Percentiles rank a stretch among this genome's conserved stretches.
Evolutionary conservation across 805 yeast species (phyloP).

Genomic region (Cephaloascus albidus): DNA sequence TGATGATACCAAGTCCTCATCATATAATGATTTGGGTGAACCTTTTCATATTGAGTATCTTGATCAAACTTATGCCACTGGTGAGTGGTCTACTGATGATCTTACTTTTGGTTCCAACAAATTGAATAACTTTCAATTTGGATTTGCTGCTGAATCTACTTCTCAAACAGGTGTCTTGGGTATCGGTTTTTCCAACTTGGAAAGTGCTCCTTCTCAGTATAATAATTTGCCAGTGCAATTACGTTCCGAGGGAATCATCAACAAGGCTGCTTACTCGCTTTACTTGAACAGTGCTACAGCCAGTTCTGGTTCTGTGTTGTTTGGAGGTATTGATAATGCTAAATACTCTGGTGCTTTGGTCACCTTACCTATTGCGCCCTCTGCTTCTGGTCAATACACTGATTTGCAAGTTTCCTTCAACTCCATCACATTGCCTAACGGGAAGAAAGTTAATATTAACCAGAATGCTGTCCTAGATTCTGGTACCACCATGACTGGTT

Average conservation of each 20-base stretch:
- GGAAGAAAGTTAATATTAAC: neutral
- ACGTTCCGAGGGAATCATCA: slow-evolving; percentile 14
- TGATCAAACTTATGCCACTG: slow-evolving; percentile 39
- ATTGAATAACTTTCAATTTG: slow-evolving; percentile 23
- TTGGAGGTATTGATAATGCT: slow-evolving; percentile 21
- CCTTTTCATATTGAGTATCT: slow-evolving; percentile 33
- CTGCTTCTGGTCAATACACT: neutral
- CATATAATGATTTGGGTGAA: slow-evolving; percentile 19
- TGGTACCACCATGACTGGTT: slow-evolving; percentile 41
- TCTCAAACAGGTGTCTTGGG: slow-evolving; percentile 14
- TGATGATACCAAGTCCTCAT: slow-evolving; percentile 16
- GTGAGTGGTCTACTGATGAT: slow-evolving; percentile 31
- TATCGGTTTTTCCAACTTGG: slow-evolving; percentile 8
- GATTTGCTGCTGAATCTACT: slow-evolving; percentile 20
- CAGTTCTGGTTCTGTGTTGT: slow-evolving; percentile 12
- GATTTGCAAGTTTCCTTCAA: neutral
- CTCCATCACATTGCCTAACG: neutral
- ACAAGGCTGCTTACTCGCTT: slow-evolving; percentile 14
- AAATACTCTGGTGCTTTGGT: slow-evolving; percentile 10
- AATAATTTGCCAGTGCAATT: slow-evolving; percentile 12
- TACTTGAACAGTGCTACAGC: slow-evolving; percentile 11
- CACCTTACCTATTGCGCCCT: slow-evolving; percentile 2
- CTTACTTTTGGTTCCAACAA: slow-evolving; percentile 12
- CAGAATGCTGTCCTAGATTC: slow-evolving; percentile 41
- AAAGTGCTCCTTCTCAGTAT: slow-evolving; percentile 6